Conservation (phyloP, 139 green algal species). For the Chlorella ohadii region DNA sequence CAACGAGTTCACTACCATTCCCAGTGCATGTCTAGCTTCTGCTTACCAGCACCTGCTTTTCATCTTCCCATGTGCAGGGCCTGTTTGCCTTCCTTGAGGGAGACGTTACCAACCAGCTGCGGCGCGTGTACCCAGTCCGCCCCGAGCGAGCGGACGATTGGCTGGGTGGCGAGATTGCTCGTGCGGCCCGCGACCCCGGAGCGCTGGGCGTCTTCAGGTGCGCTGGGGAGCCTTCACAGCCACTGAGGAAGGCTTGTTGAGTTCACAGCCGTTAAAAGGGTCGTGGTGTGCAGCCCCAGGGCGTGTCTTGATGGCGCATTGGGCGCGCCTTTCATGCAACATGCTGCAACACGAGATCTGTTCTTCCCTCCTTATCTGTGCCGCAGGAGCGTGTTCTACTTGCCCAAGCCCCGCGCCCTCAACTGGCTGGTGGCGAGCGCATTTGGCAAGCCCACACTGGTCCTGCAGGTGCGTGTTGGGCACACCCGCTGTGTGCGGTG, state of each 20-base stretch:
- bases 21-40: too few relatives aligned
- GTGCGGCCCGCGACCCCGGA: constrained; percentile 69
- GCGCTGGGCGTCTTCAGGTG: constrained; percentile 71
- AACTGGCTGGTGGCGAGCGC: constrained; percentile 81
- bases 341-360: too few relatives aligned
- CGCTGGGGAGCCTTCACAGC: too few relatives aligned
- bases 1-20: too few relatives aligned
- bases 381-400: constrained; percentile 84
- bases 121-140: constrained; percentile 78
- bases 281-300: too few relatives aligned
- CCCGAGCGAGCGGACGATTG: constrained; percentile 80
- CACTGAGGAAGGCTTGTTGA: too few relatives aligned
- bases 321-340: too few relatives aligned
- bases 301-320: too few relatives aligned
- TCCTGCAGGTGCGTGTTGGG: constrained; percentile 66
- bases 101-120: constrained; percentile 62
- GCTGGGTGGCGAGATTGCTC: constrained; percentile 84
- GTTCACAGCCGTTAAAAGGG: too few relatives aligned
- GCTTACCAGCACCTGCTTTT: too few relatives aligned
- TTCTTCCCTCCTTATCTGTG: neutral
- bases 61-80: neutral
- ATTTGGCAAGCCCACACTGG: constrained; percentile 73
- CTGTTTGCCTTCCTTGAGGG: constrained; percentile 74
- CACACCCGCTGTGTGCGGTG: too few relatives aligned
- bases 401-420: constrained; percentile 82